Evolutionary conservation across 2,329 filamentous ascomycete genomes (phyloP), one percentile per base, ranked within the genome.

Genomic region (Phaeosphaeriaceae sp.): DNA sequence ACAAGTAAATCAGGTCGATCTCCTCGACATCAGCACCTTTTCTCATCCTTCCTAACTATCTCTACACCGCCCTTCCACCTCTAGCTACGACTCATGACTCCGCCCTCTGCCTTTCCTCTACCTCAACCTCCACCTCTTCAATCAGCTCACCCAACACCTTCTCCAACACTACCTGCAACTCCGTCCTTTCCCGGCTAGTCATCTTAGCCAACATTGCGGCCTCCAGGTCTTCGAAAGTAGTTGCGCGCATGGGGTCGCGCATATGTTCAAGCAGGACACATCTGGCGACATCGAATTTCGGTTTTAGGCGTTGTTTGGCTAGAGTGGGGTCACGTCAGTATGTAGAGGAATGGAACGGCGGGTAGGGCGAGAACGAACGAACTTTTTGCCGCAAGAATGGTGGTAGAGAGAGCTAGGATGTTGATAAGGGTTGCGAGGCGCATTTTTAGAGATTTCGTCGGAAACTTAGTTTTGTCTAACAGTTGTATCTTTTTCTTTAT

Each of bases 401-500:
- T 60, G 54, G 65, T 61, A 25, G 73, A 73, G 63, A 74, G 68
- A 40, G 66, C 56, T 3, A 65, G 63, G 46, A 68, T 60, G 36
- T 67, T 55, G 50, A 74, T 31, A 57, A 74, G 62, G 51, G 67
- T 55, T 48, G 70, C 62, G 68, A 70, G 71, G 46, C 58, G 67
- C 72, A 74, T 74, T 21, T 21, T 55, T 73, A 63, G 31, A 17
- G 2, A 20, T 17, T 41, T 40, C 19, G 11, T 50, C 4, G 36
- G 36, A 6, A 6, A 15, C 4, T 6, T 41, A 19, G 6, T 41
- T 15, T 15, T 41, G 13, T 41, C 5, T 15, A 5, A 17, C n/a
- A 41, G 36, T 4, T 6, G 13, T 41, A 7, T 44, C 13, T 11
- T 13, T 36, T 36, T 36, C 31, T 36, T 36, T 36, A 11, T 15